Percentiles rank a stretch among this genome's conserved stretches.
Evolutionary conservation across 805 yeast species (phyloP).

Genomic region (Sungouiella thailandica): DNA sequence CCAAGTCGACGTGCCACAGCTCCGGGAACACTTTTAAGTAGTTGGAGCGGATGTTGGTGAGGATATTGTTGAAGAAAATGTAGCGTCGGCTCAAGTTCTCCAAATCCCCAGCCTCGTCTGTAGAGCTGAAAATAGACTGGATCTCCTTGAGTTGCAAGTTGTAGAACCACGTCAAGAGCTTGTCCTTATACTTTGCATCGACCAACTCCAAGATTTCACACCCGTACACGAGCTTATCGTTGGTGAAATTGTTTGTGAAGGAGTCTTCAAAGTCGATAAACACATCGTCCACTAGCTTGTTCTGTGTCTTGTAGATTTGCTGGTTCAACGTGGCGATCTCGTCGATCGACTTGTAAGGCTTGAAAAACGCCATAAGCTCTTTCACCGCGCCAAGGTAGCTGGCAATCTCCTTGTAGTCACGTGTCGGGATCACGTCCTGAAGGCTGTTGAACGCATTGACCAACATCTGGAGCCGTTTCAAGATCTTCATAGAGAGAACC

Average conservation of each 20-base stretch:
- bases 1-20: conserved; percentile 65
- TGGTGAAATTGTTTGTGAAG: conserved; percentile 26
- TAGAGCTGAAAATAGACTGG: conserved; percentile 62
- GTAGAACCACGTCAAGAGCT: conserved; percentile 70
- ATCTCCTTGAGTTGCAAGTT: conserved; percentile 68
- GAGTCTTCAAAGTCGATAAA: conserved; percentile 63
- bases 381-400: conserved; percentile 64
- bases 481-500: conserved; percentile 76
- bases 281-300: conserved; percentile 60
- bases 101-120: conserved; percentile 91
- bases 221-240: conserved; percentile 48
- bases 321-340: conserved; percentile 67
- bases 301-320: conserved; percentile 54
- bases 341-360: conserved; percentile 76
- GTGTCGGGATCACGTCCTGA: conserved; percentile 39
- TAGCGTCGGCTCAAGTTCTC: conserved; percentile 82
- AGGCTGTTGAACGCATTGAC: conserved; percentile 67
- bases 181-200: conserved; percentile 51
- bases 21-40: conserved; percentile 57
- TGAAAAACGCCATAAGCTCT: conserved; percentile 68
- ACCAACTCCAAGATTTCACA: conserved; percentile 66
- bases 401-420: conserved; percentile 52
- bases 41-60: conserved; percentile 52
- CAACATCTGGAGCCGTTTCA: conserved; percentile 84
- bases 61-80: conserved; percentile 70